Evolutionary conservation across 2,329 filamentous ascomycete species (phyloP).

Genomic region (Aureobasidium namibiae): DNA sequence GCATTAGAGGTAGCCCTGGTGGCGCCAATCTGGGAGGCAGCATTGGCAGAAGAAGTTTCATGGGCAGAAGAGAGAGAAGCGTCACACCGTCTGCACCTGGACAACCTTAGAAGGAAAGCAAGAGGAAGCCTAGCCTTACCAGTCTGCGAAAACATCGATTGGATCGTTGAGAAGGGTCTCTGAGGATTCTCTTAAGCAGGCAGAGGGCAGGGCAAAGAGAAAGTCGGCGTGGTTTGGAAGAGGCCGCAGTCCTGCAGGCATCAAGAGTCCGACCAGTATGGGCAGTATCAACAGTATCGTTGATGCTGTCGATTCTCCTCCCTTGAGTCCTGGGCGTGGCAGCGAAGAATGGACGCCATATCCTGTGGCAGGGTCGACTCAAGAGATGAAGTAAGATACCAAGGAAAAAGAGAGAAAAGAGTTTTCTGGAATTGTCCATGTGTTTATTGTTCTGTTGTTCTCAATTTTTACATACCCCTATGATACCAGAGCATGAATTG

Average conservation of each 20-base stretch:
- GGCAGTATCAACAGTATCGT: neutral
- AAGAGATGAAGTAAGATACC: too few species aligned
- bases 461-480: too few species aligned
- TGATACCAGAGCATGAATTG: too few species aligned
- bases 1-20: neutral
- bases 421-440: too few species aligned
- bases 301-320: neutral
- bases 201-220: neutral
- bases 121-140: neutral
- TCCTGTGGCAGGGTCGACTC: too few species aligned
- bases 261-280: neutral
- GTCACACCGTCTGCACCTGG: conserved; percentile 6
- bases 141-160: neutral
- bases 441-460: neutral
- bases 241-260: neutral
- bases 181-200: neutral
- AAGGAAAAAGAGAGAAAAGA: too few species aligned
- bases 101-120: neutral
- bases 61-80: conserved; percentile 14
- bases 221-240: neutral
- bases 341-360: neutral
- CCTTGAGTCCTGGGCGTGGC: neutral
- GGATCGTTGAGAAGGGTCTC: neutral
- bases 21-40: neutral
- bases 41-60: conserved; percentile 14